phyloP scores from a whole-genome alignment of 2,329 filamentous ascomycete species.

The Cytospora leucostoma region DNA sequence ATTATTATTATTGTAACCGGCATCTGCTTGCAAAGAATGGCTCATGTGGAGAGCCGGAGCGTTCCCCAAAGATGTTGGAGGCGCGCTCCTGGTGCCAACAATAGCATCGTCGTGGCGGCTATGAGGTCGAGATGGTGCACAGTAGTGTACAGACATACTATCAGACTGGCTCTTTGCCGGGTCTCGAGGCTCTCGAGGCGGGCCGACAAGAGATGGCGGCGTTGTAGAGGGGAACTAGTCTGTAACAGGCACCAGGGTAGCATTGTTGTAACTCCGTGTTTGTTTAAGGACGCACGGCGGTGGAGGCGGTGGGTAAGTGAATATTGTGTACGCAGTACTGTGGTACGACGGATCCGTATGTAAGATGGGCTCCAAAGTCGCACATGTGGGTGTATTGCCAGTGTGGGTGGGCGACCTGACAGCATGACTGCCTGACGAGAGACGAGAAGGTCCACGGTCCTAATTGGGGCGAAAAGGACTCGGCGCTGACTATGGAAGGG shows the following conservation, averaged over 20 bases:
- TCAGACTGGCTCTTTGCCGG: not conserved
- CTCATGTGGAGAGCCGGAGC: constrained; percentile 3
- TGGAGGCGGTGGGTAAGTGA: not conserved
- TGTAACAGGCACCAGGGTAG: constrained; percentile 20
- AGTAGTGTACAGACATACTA: not conserved
- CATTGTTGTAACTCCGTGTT: not conserved
- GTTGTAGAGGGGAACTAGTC: constrained; percentile 5
- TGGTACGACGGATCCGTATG: not conserved
- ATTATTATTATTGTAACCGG: not conserved
- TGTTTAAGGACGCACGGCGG: not conserved
- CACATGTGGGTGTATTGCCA: not conserved
- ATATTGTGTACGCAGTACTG: not conserved
- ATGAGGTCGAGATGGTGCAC: constrained; percentile 8
- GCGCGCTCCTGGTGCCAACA: constrained; percentile 16
- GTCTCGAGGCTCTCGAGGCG: constrained; percentile 19
- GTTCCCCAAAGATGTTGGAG: constrained; percentile 13
- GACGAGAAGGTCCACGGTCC: not conserved
- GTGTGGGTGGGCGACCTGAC: constrained; percentile 1
- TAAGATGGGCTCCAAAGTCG: not conserved
- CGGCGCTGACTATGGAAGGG: not conserved
- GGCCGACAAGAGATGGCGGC: constrained; percentile 22
- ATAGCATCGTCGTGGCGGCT: constrained; percentile 18
- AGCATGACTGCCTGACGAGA: not conserved
- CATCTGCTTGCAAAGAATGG: constrained; percentile 1
- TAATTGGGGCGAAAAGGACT: not conserved